These are phyloP conservation scores for Venturia nashicola DNA, from an alignment of 2,329 filamentous ascomycete species.

Conservation along the genomic window DNA sequence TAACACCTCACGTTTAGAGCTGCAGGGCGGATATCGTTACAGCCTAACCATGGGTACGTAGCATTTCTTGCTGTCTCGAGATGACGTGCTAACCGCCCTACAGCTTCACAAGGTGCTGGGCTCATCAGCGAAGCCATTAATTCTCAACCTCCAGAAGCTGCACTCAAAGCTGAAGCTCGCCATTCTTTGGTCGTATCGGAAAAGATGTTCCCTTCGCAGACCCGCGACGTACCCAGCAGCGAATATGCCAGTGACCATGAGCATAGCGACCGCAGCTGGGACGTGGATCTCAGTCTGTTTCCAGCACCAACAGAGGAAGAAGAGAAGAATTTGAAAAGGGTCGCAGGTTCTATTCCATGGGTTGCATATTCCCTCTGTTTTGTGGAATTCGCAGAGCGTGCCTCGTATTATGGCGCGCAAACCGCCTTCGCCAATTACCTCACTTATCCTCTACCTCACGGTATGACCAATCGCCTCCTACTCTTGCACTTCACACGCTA, in stretches of 20 bases:
- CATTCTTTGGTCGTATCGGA: background rate
- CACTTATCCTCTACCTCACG: slow-evolving; percentile 43
- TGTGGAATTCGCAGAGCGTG: slow-evolving; percentile 49
- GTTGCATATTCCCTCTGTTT: slow-evolving; percentile 45
- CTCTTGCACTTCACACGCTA: background rate
- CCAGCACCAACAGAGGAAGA: slow-evolving; percentile 37
- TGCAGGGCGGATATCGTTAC: background rate
- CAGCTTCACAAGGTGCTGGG: background rate
- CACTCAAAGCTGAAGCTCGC: background rate
- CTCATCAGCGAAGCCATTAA: slow-evolving; percentile 5
- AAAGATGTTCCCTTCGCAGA: background rate
- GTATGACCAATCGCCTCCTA: background rate
- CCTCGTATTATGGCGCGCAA: slow-evolving; percentile 47
- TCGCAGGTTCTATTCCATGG: slow-evolving; percentile 38
- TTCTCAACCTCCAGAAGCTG: background rate
- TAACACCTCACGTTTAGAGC: background rate
- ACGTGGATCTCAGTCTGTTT: background rate
- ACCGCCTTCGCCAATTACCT: slow-evolving; percentile 50
- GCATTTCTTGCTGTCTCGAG: background rate
- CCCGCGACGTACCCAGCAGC: background rate
- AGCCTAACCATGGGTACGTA: background rate
- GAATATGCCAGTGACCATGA: background rate
- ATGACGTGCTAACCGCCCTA: background rate
- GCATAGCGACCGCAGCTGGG: background rate
- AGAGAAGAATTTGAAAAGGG: slow-evolving; percentile 30